Base-by-base conservation (phyloP, 345 rosid genomes). In the Noccaea bulbosa region DNA sequence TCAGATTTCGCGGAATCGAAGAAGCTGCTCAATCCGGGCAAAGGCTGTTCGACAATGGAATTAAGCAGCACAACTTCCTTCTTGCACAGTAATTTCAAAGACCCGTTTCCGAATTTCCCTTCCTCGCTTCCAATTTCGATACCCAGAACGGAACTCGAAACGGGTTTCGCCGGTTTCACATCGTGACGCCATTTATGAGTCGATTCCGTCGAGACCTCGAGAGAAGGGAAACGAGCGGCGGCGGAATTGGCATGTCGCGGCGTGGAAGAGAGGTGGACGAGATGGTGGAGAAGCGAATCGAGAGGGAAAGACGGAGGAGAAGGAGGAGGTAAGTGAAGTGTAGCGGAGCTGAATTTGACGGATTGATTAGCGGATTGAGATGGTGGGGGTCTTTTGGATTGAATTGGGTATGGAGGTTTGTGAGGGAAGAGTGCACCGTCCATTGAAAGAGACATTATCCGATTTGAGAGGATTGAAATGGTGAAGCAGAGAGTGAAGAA, bases 211-310 rank as follows among this genome's bases (percentile, higher is more conserved):
- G 80, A 77, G 59, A 79, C 62, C 15, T 76, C 74, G 54, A 85
- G 86, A 67, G 91, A 75, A 37, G 85, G 77, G 65, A 70, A 76
- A 44, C 68, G 84, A 61, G 83, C 9, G 9, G 56, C 60, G 27
- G 63, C 57, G 63, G 67, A 65, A 15, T 67, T 54, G 37, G 75
- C 4, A 5, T 67, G 38, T 4, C 70, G 49, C 4, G 83, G 48
- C 2, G 87, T 62, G 9, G 92, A 75, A 34, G 98, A 90, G 65
- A 89, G 83, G 56, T 81, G 92, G 16, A 80, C 88, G 71, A 92
- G 98, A 69, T 86, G 85, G 53, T 90, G 85, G 40, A 93, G 88
- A 44, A 93, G 84, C 0, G 93, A 84, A 54, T 93, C 97, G 7
- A 90, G 78, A 33, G 90, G 92, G 14, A 81, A 69, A 1, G 87